A percentile compares a stretch with the other conserved stretches of the same genome.
phyloP scores from a whole-genome alignment of 352 stramenopile species.

The Plasmopara viticola region DNA sequence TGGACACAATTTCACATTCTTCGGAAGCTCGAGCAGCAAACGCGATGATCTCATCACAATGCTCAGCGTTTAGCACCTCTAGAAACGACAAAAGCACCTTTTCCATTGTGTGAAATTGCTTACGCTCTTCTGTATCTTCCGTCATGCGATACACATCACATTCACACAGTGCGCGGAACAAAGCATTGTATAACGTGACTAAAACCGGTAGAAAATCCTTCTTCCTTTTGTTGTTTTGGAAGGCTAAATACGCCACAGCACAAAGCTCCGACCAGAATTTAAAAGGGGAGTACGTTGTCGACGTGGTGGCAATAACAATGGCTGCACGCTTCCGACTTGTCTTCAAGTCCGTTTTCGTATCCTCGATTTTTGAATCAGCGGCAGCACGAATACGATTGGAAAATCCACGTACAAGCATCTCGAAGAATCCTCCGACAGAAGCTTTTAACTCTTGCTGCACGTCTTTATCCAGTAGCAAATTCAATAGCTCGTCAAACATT shows the following conservation, averaged over 20 bases:
- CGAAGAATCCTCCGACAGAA: slow-evolving; percentile 51
- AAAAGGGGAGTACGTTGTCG: slow-evolving; percentile 75
- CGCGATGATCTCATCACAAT: slow-evolving; percentile 6
- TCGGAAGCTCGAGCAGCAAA: slow-evolving; percentile 17
- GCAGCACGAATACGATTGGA: slow-evolving; percentile 53
- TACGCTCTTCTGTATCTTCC: slow-evolving; percentile 75
- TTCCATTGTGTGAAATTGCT: slow-evolving; percentile 79
- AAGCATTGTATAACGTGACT: slow-evolving; percentile 41
- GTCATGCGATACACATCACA: slow-evolving; percentile 80
- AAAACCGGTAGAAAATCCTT: slow-evolving; percentile 30
- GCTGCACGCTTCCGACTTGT: slow-evolving; percentile 70
- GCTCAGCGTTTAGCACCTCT: slow-evolving; percentile 14
- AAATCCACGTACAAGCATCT: slow-evolving; percentile 59
- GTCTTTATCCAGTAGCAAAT: slow-evolving; percentile 39
- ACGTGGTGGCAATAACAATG: slow-evolving; percentile 67
- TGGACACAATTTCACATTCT: slow-evolving; percentile 47
- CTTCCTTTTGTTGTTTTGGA: slow-evolving; percentile 26
- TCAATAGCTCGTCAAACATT: slow-evolving; percentile 66
- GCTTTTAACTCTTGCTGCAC: slow-evolving; percentile 30
- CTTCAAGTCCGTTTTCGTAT: slow-evolving; percentile 61
- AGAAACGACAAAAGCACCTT: slow-evolving; percentile 54
- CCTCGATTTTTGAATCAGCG: slow-evolving; percentile 59
- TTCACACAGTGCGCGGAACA: slow-evolving; percentile 62
- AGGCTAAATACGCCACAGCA: slow-evolving; percentile 46
- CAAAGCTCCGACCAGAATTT: slow-evolving; percentile 84